Conservation (phyloP, 2,329 filamentous ascomycete genomes). For the Aspergillus fructus region DNA sequence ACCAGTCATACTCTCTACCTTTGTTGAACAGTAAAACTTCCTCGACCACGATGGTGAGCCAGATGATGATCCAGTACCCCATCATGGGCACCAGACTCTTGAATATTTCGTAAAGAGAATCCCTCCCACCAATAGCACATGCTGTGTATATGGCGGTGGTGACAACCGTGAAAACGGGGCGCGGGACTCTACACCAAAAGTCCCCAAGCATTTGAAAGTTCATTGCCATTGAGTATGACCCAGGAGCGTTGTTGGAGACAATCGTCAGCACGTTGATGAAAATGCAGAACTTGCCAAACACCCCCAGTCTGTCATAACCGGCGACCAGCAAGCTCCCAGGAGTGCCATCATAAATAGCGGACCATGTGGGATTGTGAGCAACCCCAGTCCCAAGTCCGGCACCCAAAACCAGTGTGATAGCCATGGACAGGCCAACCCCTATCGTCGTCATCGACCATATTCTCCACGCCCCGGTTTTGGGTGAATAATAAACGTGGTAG, state of each 20-base stretch:
- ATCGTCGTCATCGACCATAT: conserved; percentile 40
- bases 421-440: conserved; percentile 34
- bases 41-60: conserved; percentile 43
- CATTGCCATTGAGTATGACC: conserved; percentile 46
- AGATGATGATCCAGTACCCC: conserved; percentile 48
- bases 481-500: conserved; percentile 47
- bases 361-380: conserved; percentile 29
- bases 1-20: conserved; percentile 40
- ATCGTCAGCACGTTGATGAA: conserved; percentile 44
- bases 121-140: conserved; percentile 45
- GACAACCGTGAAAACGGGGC: conserved; percentile 44
- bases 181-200: conserved; percentile 39
- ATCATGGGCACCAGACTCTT: conserved; percentile 48
- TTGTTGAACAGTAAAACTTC: conserved; percentile 46
- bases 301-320: conserved; percentile 39
- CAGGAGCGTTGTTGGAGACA: conserved; percentile 46
- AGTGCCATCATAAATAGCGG: conserved; percentile 20
- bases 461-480: conserved; percentile 34
- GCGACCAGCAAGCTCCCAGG: conserved; percentile 41
- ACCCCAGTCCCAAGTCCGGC: conserved; percentile 43
- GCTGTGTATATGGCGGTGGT: conserved; percentile 43
- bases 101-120: conserved; percentile 46
- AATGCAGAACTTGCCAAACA: conserved; percentile 45
- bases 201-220: conserved; percentile 46
- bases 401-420: conserved; percentile 40